A percentile compares a stretch with the other conserved stretches of the same genome.
These are phyloP conservation scores for Eucalyptus tenuipes DNA, from an alignment of 345 rosid genomes.

Conservation along the genomic window DNA sequence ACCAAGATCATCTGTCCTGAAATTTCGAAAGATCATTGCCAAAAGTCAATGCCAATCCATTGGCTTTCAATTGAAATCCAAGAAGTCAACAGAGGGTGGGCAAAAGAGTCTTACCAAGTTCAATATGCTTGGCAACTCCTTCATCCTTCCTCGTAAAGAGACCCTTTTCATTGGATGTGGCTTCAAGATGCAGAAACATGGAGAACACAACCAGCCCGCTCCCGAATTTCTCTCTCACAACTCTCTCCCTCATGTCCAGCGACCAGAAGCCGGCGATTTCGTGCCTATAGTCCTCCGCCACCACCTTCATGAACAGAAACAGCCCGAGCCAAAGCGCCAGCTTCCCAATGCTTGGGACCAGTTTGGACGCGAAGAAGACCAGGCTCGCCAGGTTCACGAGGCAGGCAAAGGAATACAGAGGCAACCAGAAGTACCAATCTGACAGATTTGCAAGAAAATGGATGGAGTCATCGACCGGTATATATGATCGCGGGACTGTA, in stretches of 20 bases:
- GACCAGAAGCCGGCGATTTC: slow-evolving; percentile 40
- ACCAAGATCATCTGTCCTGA: slow-evolving; percentile 45
- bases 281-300: slow-evolving; percentile 19
- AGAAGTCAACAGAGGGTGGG: not conserved
- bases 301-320: slow-evolving; percentile 43
- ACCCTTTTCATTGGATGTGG: slow-evolving; percentile 4
- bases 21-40: not conserved
- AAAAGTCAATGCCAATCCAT: not conserved
- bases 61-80: no score
- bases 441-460: not conserved
- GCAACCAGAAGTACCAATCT: slow-evolving; percentile 92
- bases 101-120: slow-evolving; percentile 20
- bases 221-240: slow-evolving; percentile 68
- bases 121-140: slow-evolving; percentile 2
- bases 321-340: slow-evolving; percentile 20
- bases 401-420: slow-evolving; percentile 52
- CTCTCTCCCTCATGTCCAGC: slow-evolving; percentile 50
- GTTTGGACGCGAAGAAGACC: slow-evolving; percentile 4
- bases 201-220: slow-evolving; percentile 59
- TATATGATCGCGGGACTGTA: not conserved
- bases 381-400: slow-evolving; percentile 31
- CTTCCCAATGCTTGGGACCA: slow-evolving; percentile 3
- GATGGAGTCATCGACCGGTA: not conserved
- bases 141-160: not conserved
- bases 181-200: slow-evolving; percentile 46